Evolutionary conservation across 169 alveolate species (phyloP).

Genomic region (Plasmodium vivax): DNA sequence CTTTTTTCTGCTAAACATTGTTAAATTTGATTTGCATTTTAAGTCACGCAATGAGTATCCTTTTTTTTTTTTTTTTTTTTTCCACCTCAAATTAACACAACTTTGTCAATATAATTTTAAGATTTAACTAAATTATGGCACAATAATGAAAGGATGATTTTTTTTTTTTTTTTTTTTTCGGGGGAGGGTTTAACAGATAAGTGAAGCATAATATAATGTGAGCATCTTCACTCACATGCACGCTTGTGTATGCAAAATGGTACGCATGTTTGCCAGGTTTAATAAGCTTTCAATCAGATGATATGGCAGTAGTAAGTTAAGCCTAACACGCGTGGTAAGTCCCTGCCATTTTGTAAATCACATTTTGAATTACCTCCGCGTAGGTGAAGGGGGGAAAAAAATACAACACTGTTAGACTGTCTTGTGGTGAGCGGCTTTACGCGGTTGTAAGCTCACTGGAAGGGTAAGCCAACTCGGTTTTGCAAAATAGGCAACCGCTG

Average conservation of each 20-base stretch:
- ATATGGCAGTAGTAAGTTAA: not conserved
- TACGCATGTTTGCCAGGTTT: not conserved
- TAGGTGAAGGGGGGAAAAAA: not conserved
- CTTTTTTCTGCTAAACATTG: not conserved
- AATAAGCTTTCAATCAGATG: not conserved
- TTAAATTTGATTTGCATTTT: not conserved
- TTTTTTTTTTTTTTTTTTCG: not conserved
- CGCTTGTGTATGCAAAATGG: not conserved
- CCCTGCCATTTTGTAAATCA: not conserved
- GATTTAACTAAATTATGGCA: not conserved
- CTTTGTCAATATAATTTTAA: not conserved
- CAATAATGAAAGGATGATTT: not conserved
- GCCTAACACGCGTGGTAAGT: not conserved
- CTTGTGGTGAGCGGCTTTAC: not conserved
- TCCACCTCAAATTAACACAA: slow-evolving; percentile 1
- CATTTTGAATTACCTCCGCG: not conserved
- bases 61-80: not conserved
- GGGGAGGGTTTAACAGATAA: not conserved
- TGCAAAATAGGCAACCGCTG: not conserved
- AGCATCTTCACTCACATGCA: not conserved
- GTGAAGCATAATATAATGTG: not conserved
- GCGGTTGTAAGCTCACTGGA: not conserved
- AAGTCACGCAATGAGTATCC: not conserved
- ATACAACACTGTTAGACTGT: not conserved
- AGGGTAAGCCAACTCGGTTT: not conserved